A percentile compares a stretch with the other conserved stretches of the same genome.
These are phyloP conservation scores for Lactuca saligna DNA, from an alignment of 129 eudicot species.

Conservation along the genomic window DNA sequence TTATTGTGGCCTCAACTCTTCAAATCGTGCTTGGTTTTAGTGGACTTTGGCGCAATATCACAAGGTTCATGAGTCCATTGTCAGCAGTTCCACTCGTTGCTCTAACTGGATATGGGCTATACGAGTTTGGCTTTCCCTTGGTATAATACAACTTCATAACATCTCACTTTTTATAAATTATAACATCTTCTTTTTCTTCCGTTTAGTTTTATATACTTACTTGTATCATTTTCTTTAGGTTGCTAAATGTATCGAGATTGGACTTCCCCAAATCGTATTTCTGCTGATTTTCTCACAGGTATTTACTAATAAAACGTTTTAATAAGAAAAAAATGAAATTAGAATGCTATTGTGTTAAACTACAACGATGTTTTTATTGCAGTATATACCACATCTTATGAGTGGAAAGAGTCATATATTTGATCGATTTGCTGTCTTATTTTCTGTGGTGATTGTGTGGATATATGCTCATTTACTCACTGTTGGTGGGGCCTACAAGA, in stretches of 20 bases:
- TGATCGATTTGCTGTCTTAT: conserved; percentile 88
- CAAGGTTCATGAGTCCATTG: conserved; percentile 87
- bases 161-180: too few species aligned
- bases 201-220: neutral
- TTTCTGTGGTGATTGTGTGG: conserved; percentile 89
- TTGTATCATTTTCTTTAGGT: conserved; percentile 43
- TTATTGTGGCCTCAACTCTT: conserved; percentile 88
- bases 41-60: conserved; percentile 91
- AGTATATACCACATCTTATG: conserved; percentile 87
- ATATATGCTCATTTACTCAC: conserved; percentile 87
- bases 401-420: conserved; percentile 68
- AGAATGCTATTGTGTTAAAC: neutral
- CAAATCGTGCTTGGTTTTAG: conserved; percentile 92
- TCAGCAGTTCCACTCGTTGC: conserved; percentile 89
- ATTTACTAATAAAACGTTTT: neutral
- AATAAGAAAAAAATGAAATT: too few species aligned
- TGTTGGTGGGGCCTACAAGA: conserved; percentile 87
- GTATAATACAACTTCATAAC: conserved; percentile 23
- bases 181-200: neutral
- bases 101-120: conserved; percentile 81
- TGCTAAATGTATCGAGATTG: conserved; percentile 91
- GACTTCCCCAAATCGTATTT: conserved; percentile 78
- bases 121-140: conserved; percentile 91
- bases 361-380: conserved; percentile 24
- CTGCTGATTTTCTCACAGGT: conserved; percentile 94